These are phyloP conservation scores for Antitrichia curtipendula DNA, from an alignment of 225 moss, liverwort and hornwort species.

Conservation along the genomic window DNA sequence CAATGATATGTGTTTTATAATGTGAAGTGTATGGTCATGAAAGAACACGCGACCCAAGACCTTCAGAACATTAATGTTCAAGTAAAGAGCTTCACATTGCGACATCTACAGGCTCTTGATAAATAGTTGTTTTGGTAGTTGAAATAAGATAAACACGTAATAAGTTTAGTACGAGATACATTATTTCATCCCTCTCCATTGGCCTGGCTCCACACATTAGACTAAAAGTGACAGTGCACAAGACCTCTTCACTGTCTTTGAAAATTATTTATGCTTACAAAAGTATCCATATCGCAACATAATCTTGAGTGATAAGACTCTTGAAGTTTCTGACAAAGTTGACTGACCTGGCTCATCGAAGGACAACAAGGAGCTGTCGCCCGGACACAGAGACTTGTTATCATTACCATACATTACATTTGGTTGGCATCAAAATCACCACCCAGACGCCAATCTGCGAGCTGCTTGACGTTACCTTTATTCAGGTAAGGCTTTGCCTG, in stretches of 20 bases:
- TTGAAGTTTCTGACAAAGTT: neutral
- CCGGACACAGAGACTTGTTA: conserved; percentile 33
- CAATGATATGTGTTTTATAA: neutral
- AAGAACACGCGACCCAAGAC: neutral
- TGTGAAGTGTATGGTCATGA: neutral
- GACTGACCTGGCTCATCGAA: conserved; percentile 40
- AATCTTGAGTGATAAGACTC: neutral
- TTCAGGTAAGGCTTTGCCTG: conserved; percentile 45
- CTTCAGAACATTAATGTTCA: neutral
- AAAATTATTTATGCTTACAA: neutral
- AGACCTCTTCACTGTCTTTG: neutral
- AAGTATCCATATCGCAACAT: neutral
- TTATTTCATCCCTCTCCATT: neutral
- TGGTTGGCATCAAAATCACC: conserved; percentile 23
- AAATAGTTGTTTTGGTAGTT: neutral
- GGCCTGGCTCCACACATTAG: neutral
- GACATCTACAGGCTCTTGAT: neutral
- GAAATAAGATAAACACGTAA: neutral
- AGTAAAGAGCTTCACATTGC: neutral
- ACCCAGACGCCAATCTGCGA: conserved; percentile 26
- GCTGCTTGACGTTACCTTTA: conserved; percentile 15
- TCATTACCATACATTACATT: conserved; percentile 36
- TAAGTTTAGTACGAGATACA: neutral
- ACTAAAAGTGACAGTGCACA: neutral
- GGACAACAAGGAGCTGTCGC: conserved; percentile 47